Base-by-base conservation (phyloP, 805 yeast genomes). In the Wickerhamiella dianesei region DNA sequence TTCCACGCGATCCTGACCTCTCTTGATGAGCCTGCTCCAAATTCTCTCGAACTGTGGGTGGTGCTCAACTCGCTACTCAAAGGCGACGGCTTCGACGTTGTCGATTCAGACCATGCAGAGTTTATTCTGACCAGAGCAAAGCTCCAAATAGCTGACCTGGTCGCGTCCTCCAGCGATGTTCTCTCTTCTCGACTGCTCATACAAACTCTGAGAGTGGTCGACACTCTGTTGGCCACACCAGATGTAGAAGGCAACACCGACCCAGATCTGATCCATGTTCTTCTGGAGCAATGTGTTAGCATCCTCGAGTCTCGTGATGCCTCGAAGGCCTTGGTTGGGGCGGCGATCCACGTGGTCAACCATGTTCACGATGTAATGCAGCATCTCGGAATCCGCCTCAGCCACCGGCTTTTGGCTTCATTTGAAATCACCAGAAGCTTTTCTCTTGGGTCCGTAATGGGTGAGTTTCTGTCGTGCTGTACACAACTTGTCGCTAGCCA, bases 141-240 rank as follows among this genome's bases (percentile, higher is more conserved):
- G 19, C 39, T n/a, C 8, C 19, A 36, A n/a, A 36, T 36, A 16
- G 39, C 5, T 6, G 8, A 6, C 17, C 39, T 16, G 8, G 17
- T 5, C 8, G 39, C 5, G 14, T 8, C 17, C 39, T 35, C 39
- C 4, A 16, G 14, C 14, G 41, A 50, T 19, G 53, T 53, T 8
- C 49, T 52, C 13, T 49, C 48, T 13, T 21, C 44, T 3, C 48
- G 56, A 19, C 47, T 48, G 3, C 35, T 49, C 9, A 50, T 52
- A 18, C 58, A 55, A 37, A 48, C 53, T 6, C 48, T 53, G 40
- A 45, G 52, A 4, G 47, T 44, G 3, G 50, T 50, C 5, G 56
- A 55, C 25, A 29, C 21, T 3, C 3, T 53, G n/a, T 48, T 54
- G 45, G 17, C 44, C 14, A 16, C 32, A 1, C 13, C 32, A 5